phyloP scores from a whole-genome alignment of 2,329 filamentous ascomycete species.

The Cladobotryum mycophilum region DNA sequence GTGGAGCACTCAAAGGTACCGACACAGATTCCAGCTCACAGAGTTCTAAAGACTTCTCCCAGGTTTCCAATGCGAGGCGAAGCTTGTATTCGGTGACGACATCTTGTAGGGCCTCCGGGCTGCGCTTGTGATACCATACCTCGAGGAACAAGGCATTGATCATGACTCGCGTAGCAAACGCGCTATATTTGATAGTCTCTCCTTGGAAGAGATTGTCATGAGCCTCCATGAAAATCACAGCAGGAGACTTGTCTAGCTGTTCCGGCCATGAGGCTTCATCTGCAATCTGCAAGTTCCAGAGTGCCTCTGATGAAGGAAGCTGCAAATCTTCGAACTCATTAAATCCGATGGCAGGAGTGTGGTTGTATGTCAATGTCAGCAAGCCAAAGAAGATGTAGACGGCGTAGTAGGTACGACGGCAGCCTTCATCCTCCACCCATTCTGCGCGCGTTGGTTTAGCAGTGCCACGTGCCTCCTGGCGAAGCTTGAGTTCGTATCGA shows the following conservation, averaged over 20 bases:
- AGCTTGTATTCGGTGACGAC: constrained; percentile 98
- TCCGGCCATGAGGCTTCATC: constrained; percentile 85
- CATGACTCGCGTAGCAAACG: constrained; percentile 95
- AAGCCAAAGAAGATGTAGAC: constrained; percentile 99
- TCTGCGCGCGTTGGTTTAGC: constrained; percentile 72
- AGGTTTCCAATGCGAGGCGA: constrained; percentile 90
- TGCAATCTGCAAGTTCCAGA: constrained; percentile 80
- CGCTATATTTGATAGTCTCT: constrained; percentile 84
- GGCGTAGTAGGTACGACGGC: constrained; percentile 92
- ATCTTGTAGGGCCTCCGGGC: constrained; percentile 93
- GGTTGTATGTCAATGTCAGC: constrained; percentile 91
- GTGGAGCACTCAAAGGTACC: constrained; percentile 85
- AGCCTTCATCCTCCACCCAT: constrained; percentile 96
- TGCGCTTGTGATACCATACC: constrained; percentile 98
- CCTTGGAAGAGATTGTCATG: constrained; percentile 96
- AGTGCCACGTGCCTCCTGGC: constrained; percentile 78
- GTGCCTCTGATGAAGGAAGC: constrained; percentile 83
- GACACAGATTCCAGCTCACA: constrained; percentile 87
- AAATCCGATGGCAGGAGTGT: constrained; percentile 95
- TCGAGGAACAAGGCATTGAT: constrained; percentile 98
- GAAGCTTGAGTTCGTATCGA: constrained; percentile 89
- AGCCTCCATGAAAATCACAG: constrained; percentile 84
- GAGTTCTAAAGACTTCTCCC: constrained; percentile 91
- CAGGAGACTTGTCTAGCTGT: constrained; percentile 61
- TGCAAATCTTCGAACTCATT: constrained; percentile 94